A percentile compares a stretch with the other conserved stretches of the same genome.
Evolutionary conservation across 371 early-diverging fungal species (phyloP).

Genomic region (Lichtheimia ornata): DNA sequence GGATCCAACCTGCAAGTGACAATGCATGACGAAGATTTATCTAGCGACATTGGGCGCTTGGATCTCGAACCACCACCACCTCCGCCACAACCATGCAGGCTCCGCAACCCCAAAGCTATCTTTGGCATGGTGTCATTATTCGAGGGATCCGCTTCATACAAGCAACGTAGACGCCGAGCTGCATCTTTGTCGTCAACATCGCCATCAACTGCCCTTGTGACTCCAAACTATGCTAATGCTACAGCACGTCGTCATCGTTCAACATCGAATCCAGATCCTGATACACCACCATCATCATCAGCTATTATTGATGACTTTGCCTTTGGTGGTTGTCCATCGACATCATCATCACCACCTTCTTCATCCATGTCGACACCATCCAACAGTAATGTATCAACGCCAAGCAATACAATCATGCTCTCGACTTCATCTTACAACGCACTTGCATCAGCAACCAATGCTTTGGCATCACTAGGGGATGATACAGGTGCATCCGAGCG

Average conservation of each 20-base stretch:
- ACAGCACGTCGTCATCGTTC: slow-evolving; percentile 11
- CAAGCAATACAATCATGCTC: slow-evolving; percentile 3
- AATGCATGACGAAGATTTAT: too few relatives aligned
- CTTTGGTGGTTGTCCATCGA: not conserved
- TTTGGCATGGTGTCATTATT: slow-evolving; percentile 69
- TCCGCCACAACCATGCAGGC: too few relatives aligned
- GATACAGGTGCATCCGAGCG: slow-evolving; percentile 13
- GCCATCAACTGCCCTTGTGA: slow-evolving; percentile 3
- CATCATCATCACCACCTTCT: not conserved
- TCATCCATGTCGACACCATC: not conserved
- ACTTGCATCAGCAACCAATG: slow-evolving; percentile 11
- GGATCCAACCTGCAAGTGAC: too few relatives aligned
- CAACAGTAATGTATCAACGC: slow-evolving; percentile 1
- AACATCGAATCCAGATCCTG: slow-evolving; percentile 7
- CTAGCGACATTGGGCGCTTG: too few relatives aligned
- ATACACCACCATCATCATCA: not conserved
- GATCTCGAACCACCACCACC: too few relatives aligned
- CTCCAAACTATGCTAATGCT: not conserved
- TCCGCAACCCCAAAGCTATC: slow-evolving; percentile 9
- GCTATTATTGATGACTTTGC: too few relatives aligned
- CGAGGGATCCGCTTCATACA: slow-evolving; percentile 72
- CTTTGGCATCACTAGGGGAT: slow-evolving; percentile 9
- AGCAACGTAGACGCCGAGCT: slow-evolving; percentile 68
- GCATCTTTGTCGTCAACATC: slow-evolving; percentile 12
- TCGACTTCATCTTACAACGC: slow-evolving; percentile 19